Conservation (phyloP, 176 grass and related monocot genomes). For the Aegilops speltoides region DNA sequence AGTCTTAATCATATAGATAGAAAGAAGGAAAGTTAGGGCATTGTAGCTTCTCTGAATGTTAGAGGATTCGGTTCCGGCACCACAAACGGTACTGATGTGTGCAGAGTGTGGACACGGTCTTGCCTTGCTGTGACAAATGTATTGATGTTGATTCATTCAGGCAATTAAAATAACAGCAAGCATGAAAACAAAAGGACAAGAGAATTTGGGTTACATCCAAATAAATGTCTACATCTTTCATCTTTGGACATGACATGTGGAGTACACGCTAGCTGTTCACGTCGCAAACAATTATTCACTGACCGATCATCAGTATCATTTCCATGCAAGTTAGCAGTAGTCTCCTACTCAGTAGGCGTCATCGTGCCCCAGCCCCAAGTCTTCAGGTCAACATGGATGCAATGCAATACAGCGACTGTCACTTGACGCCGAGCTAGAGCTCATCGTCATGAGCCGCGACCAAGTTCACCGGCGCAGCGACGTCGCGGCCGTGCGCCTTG, state of each 20-base stretch:
- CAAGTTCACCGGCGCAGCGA: neutral
- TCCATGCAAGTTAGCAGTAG: neutral
- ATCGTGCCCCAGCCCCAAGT: neutral
- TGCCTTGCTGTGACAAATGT: neutral
- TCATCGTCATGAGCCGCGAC: neutral
- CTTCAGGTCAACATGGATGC: neutral
- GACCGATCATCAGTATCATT: neutral
- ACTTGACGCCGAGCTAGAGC: neutral
- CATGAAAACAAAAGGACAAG: neutral
- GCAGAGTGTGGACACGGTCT: neutral
- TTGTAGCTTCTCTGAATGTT: no score
- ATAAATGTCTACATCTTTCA: neutral
- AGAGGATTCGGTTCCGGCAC: no score
- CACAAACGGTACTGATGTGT: no score
- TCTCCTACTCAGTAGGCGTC: neutral
- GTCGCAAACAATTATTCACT: neutral
- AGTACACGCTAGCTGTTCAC: neutral
- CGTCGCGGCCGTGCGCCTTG: slow-evolving; percentile 40
- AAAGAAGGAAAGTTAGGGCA: no score
- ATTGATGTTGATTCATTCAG: neutral
- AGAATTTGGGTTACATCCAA: neutral
- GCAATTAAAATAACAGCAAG: neutral
- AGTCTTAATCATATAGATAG: no score
- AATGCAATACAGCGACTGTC: neutral
- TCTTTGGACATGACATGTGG: neutral